These are phyloP conservation scores for Aspergillus panamensis DNA, from an alignment of 495 filamentous ascomycete species.

Conservation along the genomic window DNA sequence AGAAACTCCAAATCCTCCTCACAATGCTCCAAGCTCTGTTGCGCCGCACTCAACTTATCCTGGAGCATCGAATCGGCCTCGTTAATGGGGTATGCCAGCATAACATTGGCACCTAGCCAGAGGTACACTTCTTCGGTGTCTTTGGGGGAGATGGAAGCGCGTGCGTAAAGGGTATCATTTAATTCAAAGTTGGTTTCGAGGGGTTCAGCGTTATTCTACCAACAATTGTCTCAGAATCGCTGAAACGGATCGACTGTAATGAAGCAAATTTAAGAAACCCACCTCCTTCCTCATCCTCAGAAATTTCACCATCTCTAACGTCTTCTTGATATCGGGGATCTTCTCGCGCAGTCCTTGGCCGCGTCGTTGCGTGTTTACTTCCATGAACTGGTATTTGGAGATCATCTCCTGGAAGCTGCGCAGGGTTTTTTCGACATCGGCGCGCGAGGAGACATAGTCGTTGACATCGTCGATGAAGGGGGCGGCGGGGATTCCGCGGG, in stretches of 20 bases:
- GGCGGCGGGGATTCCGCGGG: conserved; percentile 88
- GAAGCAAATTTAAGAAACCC: background rate
- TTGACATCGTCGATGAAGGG: conserved; percentile 96
- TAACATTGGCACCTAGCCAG: conserved; percentile 97
- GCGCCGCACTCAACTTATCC: conserved; percentile 75
- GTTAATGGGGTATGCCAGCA: conserved; percentile 87
- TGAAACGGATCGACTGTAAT: background rate
- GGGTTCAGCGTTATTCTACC: background rate
- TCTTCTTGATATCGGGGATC: conserved; percentile 96
- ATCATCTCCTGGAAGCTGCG: conserved; percentile 99
- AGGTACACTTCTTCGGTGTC: conserved; percentile 94
- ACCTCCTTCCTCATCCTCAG: conserved; percentile 52
- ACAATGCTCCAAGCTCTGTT: conserved; percentile 73
- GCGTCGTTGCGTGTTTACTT: conserved; percentile 82
- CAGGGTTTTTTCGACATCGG: conserved; percentile 84
- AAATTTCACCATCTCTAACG: conserved; percentile 89
- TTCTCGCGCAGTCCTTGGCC: conserved; percentile 85
- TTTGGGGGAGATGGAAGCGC: conserved; percentile 71
- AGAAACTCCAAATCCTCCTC: conserved; percentile 97
- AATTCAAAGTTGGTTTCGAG: conserved; percentile 93
- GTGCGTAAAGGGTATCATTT: conserved; percentile 93
- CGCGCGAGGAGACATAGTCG: conserved; percentile 85
- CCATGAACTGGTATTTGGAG: conserved; percentile 99
- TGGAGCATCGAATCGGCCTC: conserved; percentile 79
- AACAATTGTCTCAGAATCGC: conserved; percentile 45